Conservation (phyloP, 1,139 yeast species). For the Geotrichum bryndzae region DNA sequence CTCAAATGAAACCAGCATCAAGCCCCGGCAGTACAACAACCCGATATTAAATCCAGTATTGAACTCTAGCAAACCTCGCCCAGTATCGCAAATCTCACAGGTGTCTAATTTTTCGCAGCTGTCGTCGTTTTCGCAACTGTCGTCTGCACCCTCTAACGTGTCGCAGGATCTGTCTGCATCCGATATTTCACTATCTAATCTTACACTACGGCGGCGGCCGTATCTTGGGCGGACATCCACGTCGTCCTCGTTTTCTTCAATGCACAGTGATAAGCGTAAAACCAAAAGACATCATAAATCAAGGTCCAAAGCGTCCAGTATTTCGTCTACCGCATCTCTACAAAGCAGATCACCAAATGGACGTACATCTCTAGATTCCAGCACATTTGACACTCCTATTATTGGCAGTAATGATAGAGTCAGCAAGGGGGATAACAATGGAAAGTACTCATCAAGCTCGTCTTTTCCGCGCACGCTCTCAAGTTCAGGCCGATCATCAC, state of each 20-base stretch:
- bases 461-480: conserved; percentile 11
- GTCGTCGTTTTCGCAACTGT: conserved; percentile 28
- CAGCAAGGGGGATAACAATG: conserved; percentile 18
- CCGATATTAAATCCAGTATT: background rate
- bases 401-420: conserved; percentile 3
- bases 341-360: conserved; percentile 17
- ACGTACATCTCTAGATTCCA: background rate
- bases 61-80: background rate
- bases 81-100: conserved; percentile 51
- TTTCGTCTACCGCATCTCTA: conserved; percentile 29
- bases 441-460: background rate
- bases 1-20: background rate
- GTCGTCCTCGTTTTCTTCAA: conserved; percentile 33
- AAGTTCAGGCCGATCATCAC: background rate
- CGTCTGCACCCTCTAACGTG: conserved; percentile 25
- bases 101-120: conserved; percentile 51
- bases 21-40: background rate
- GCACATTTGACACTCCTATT: background rate
- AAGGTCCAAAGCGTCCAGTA: conserved; percentile 32
- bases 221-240: conserved; percentile 29
- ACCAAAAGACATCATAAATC: conserved; percentile 20
- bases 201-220: conserved; percentile 22
- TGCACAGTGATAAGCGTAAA: conserved; percentile 20
- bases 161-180: conserved; percentile 20
- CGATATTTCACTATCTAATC: conserved; percentile 6